Percentiles rank a stretch among this genome's conserved stretches.
Evolutionary conservation across 352 stramenopile genomes (phyloP).

Genomic region (Pythium dissimile): DNA sequence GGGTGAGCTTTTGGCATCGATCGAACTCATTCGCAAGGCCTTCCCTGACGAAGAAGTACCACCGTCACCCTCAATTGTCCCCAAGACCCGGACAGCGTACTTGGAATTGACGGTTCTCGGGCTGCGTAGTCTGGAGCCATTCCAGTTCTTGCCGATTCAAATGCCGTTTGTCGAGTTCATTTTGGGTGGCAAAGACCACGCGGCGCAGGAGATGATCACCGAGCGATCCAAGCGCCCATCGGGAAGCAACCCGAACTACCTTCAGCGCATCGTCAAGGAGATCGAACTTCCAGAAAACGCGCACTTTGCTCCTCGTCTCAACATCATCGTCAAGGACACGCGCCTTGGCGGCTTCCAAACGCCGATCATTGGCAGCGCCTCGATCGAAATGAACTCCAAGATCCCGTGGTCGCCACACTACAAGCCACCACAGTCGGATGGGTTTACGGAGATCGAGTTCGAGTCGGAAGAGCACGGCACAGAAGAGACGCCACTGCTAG

Average conservation of each 20-base stretch:
- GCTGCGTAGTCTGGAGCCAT: conserved; percentile 85
- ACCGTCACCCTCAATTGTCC: conserved; percentile 47
- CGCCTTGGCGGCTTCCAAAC: conserved; percentile 83
- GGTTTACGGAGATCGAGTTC: conserved; percentile 64
- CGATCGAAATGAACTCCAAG: conserved; percentile 83
- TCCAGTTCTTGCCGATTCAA: conserved; percentile 87
- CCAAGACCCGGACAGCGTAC: conserved; percentile 65
- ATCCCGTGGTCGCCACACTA: conserved; percentile 84
- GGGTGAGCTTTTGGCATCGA: conserved; percentile 70
- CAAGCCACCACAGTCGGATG: conserved; percentile 56
- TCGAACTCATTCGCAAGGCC: conserved; percentile 73
- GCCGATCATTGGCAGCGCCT: conserved; percentile 79
- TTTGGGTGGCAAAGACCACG: conserved; percentile 76
- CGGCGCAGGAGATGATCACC: conserved; percentile 81
- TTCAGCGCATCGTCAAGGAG: conserved; percentile 87
- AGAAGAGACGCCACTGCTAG: conserved; percentile 54
- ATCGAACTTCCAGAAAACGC: conserved; percentile 86
- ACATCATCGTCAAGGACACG: conserved; percentile 89
- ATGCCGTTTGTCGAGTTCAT: conserved; percentile 88
- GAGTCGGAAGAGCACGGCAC: conserved; percentile 53
- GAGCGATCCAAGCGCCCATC: conserved; percentile 82
- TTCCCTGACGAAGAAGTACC: conserved; percentile 65
- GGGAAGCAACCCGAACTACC: conserved; percentile 85
- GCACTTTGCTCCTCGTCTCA: conserved; percentile 84
- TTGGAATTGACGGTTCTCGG: conserved; percentile 85